Evolutionary conservation across 106 monocot genomes (phyloP), one percentile per base, ranked within the genome.

Genomic region (Ottelia alismoides): DNA sequence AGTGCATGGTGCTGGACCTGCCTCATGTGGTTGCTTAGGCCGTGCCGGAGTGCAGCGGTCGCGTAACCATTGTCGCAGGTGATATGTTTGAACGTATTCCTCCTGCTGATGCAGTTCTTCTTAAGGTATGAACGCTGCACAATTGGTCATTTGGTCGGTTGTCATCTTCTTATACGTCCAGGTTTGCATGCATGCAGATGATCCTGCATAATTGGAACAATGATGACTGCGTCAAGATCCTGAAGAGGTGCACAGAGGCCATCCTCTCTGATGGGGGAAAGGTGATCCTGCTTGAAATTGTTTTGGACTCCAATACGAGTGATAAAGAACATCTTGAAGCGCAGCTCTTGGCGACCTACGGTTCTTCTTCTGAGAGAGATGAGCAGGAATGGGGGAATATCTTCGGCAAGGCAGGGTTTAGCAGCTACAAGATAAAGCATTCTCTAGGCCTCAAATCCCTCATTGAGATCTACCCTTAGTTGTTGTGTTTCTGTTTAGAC

Each of bases 201-300:
- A 23, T 67, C 2, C 57, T 67, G 4, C 66, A 67, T 67, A 45
- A 47, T 17, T 67, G 66, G n/a, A n/a, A n/a, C n/a, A n/a, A n/a
- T n/a, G n/a, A n/a, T n/a, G n/a, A n/a, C n/a, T n/a, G n/a, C n/a
- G n/a, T n/a, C n/a, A n/a, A n/a, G n/a, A n/a, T n/a, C n/a, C n/a
- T n/a, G n/a, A n/a, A n/a, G n/a, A n/a, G n/a, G n/a, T n/a, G n/a
- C n/a, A n/a, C n/a, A n/a, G n/a, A 57, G 49, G 16, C 11, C 48
- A 67, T 30, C 57, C 47, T 11, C 46, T 57, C 31, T 67, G 35
- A 40, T 4, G 35, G 57, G 30, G 66, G 57, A 11, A 67, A 67
- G 27, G 27, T 67, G 45, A 67, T 67, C 1, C 56, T 67, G 30
- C 22, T 67, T 14, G 66, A 67, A 40, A 40, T 4, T 45, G 44